phyloP scores from a whole-genome alignment of 2,329 filamentous ascomycete genomes.

The Aspergillus hortae region DNA sequence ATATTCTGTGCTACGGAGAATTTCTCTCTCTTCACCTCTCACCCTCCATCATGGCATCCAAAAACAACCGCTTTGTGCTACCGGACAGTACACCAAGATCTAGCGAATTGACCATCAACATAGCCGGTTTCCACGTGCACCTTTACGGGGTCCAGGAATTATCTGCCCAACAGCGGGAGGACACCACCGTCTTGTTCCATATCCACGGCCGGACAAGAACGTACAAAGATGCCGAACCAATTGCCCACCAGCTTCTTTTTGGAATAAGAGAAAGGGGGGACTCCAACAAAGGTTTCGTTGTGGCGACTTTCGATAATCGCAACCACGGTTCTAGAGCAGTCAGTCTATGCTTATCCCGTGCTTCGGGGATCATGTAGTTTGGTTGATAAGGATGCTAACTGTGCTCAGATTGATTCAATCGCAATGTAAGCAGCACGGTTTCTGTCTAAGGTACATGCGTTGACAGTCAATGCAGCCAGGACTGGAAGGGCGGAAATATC shows the following conservation, averaged over 20 bases:
- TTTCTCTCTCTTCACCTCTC: too few relatives aligned
- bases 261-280: not conserved
- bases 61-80: not conserved
- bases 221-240: not conserved
- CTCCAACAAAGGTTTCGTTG: not conserved
- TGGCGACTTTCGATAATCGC: not conserved
- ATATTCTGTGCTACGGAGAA: too few relatives aligned
- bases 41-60: too few relatives aligned
- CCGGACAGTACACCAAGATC: not conserved
- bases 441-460: not conserved
- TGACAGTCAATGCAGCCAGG: not conserved
- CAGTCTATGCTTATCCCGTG: not conserved
- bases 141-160: not conserved
- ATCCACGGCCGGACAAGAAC: not conserved
- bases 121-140: not conserved
- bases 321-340: not conserved
- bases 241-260: not conserved
- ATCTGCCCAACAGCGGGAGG: not conserved
- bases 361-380: not conserved
- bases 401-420: not conserved
- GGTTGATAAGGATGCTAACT: not conserved
- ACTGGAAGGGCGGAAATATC: not conserved
- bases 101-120: not conserved
- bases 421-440: not conserved
- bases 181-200: not conserved